A percentile compares a stretch with the other conserved stretches of the same genome.
Evolutionary conservation across 2,329 filamentous ascomycete species (phyloP).

Genomic region (Colletotrichum salicis): DNA sequence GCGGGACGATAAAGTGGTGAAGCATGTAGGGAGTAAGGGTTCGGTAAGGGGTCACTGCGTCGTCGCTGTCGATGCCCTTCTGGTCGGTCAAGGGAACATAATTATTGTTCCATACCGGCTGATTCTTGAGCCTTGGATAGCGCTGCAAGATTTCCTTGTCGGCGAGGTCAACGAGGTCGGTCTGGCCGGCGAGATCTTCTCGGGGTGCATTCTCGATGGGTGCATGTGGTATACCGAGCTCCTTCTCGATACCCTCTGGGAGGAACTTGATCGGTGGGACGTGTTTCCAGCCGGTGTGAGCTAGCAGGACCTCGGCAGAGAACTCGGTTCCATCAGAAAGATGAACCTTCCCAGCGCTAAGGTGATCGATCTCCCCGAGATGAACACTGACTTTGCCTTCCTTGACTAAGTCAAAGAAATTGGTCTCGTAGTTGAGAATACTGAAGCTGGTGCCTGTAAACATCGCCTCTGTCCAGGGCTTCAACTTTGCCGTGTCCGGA

Average conservation of each 20-base stretch:
- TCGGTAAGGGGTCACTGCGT: slow-evolving; percentile 41
- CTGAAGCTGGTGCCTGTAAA: slow-evolving; percentile 66
- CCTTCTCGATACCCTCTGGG: slow-evolving; percentile 56
- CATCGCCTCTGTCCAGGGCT: slow-evolving; percentile 62
- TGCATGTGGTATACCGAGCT: slow-evolving; percentile 60
- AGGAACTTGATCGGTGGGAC: slow-evolving; percentile 63
- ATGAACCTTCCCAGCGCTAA: slow-evolving; percentile 58
- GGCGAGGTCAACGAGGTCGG: slow-evolving; percentile 51
- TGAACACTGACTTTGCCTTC: slow-evolving; percentile 63
- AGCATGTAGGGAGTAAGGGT: slow-evolving; percentile 53
- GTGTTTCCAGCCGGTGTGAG: slow-evolving; percentile 69
- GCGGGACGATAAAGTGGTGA: slow-evolving; percentile 59
- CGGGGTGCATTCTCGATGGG: slow-evolving; percentile 23
- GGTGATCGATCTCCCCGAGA: slow-evolving; percentile 59
- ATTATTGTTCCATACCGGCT: slow-evolving; percentile 60
- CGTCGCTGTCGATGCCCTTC: slow-evolving; percentile 47
- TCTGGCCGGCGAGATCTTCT: slow-evolving; percentile 47
- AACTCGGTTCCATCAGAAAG: slow-evolving; percentile 60
- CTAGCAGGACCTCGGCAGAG: slow-evolving; percentile 62
- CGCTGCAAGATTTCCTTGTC: slow-evolving; percentile 64
- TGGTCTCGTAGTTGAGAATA: slow-evolving; percentile 68
- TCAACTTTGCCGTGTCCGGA: slow-evolving; percentile 63
- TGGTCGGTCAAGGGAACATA: slow-evolving; percentile 55
- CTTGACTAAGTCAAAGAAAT: slow-evolving; percentile 66
- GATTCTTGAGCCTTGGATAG: slow-evolving; percentile 64